Percentiles rank a stretch among this genome's conserved stretches.
These are phyloP conservation scores for Clavispora vitiphila DNA, from an alignment of 805 yeast genomes.

Conservation along the genomic window DNA sequence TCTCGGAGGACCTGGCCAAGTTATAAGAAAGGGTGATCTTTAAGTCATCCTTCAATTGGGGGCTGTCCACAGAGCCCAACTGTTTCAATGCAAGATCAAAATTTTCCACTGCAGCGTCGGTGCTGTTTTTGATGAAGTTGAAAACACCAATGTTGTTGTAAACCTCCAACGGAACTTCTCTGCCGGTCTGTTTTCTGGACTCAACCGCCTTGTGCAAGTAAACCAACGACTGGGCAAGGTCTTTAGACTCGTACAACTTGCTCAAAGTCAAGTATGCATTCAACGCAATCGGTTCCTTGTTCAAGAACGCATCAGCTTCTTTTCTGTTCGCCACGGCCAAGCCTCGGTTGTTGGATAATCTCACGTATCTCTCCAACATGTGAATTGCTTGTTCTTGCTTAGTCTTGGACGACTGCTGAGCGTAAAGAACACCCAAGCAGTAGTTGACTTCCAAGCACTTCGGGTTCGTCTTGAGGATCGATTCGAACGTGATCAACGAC, in stretches of 20 bases:
- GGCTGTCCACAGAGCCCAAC: slow-evolving; percentile 22
- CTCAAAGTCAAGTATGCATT: slow-evolving; percentile 69
- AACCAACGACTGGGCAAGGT: slow-evolving; percentile 61
- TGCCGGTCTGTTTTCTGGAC: slow-evolving; percentile 35
- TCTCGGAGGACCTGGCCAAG: slow-evolving; percentile 69
- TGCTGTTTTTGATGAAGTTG: slow-evolving; percentile 60
- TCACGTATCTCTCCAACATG: slow-evolving; percentile 65
- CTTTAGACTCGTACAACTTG: slow-evolving; percentile 61
- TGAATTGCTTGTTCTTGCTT: slow-evolving; percentile 53
- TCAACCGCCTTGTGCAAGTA: slow-evolving; percentile 60
- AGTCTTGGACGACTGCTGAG: slow-evolving; percentile 40
- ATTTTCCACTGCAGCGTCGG: slow-evolving; percentile 49
- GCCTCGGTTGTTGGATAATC: slow-evolving; percentile 50
- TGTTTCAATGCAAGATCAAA: slow-evolving; percentile 49
- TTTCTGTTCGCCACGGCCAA: slow-evolving; percentile 19
- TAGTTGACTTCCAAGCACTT: slow-evolving; percentile 70
- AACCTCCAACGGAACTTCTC: slow-evolving; percentile 53
- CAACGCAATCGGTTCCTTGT: slow-evolving; percentile 52
- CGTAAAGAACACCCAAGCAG: slow-evolving; percentile 70
- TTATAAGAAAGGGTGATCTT: slow-evolving; percentile 48
- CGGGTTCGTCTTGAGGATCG: slow-evolving; percentile 58
- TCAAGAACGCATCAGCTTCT: slow-evolving; percentile 20
- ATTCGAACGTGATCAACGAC: slow-evolving; percentile 81
- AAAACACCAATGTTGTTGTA: slow-evolving; percentile 84
- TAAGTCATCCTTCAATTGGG: slow-evolving; percentile 29